phyloP scores from a whole-genome alignment of 306 rosid species.

The Potentilla sterilis region DNA sequence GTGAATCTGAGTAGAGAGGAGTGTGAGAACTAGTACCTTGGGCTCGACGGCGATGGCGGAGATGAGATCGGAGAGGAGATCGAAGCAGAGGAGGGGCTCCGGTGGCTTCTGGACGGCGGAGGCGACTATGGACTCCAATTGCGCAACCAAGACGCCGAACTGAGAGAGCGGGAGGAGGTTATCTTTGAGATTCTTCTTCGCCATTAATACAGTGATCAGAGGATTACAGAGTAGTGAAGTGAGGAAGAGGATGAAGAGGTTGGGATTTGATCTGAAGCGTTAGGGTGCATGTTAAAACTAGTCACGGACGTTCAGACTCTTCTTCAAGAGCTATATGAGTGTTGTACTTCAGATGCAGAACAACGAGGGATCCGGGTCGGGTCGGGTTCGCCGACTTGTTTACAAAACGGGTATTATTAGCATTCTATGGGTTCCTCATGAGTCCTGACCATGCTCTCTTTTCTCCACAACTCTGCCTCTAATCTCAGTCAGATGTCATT shows the following conservation, averaged over 20 bases:
- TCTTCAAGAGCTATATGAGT: too few relatives aligned
- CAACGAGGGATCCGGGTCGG: not conserved
- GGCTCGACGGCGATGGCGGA: constrained; percentile 81
- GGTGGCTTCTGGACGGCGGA: constrained; percentile 82
- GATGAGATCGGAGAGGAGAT: constrained; percentile 98
- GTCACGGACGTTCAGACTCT: too few relatives aligned
- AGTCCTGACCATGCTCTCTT: too few relatives aligned
- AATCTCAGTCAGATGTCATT: too few relatives aligned
- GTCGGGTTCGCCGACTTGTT: not conserved
- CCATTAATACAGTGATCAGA: constrained; percentile 42
- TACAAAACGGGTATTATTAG: too few relatives aligned
- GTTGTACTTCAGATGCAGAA: not conserved
- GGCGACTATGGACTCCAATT: constrained; percentile 90
- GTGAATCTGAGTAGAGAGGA: constrained; percentile 3
- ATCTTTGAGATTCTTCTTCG: constrained; percentile 46
- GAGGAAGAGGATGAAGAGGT: not conserved
- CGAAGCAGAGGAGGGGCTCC: constrained; percentile 94
- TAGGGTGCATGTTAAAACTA: not conserved
- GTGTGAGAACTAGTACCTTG: constrained; percentile 44
- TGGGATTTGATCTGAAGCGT: not conserved
- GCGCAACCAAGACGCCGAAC: constrained; percentile 93
- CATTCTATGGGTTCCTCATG: too few relatives aligned
- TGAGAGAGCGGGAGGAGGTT: constrained; percentile 87
- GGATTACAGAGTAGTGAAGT: too few relatives aligned
- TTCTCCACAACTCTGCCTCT: too few relatives aligned